Percentiles rank a stretch among this genome's conserved stretches.
phyloP scores from a whole-genome alignment of 257 asterid genomes.

The Coffea eugenioides region DNA sequence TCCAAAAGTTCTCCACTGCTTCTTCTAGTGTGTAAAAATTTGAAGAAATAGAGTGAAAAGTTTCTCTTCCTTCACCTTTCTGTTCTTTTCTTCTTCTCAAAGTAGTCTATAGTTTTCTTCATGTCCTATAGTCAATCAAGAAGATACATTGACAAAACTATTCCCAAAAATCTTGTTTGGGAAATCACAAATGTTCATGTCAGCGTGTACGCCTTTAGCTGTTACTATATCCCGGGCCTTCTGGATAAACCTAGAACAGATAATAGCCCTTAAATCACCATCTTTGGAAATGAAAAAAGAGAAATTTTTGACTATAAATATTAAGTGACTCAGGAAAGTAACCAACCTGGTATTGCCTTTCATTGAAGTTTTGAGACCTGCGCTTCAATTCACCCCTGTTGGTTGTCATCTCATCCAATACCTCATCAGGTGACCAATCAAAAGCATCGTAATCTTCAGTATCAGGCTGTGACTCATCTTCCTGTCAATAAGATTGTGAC shows the following conservation, averaged over 20 bases:
- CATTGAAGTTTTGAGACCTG: conserved; percentile 66
- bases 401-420: conserved; percentile 79
- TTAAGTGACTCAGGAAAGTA: background rate
- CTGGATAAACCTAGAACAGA: conserved; percentile 18
- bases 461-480: conserved; percentile 31
- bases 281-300: background rate
- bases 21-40: background rate
- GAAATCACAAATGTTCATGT: background rate
- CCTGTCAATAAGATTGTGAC: conserved; percentile 31
- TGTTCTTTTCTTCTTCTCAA: background rate
- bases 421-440: conserved; percentile 61
- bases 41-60: background rate
- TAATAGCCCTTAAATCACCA: background rate
- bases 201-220: background rate
- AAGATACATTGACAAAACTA: background rate
- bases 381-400: conserved; percentile 83
- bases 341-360: conserved; percentile 56
- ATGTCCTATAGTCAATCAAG: background rate
- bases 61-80: background rate
- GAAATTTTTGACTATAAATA: background rate
- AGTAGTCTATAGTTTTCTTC: background rate
- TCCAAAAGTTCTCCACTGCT: background rate
- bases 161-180: background rate
- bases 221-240: conserved; percentile 1
- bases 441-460: conserved; percentile 28